Evolutionary conservation across 2,329 filamentous ascomycete genomes (phyloP).

Genomic region (Endocalyx cinctus): DNA sequence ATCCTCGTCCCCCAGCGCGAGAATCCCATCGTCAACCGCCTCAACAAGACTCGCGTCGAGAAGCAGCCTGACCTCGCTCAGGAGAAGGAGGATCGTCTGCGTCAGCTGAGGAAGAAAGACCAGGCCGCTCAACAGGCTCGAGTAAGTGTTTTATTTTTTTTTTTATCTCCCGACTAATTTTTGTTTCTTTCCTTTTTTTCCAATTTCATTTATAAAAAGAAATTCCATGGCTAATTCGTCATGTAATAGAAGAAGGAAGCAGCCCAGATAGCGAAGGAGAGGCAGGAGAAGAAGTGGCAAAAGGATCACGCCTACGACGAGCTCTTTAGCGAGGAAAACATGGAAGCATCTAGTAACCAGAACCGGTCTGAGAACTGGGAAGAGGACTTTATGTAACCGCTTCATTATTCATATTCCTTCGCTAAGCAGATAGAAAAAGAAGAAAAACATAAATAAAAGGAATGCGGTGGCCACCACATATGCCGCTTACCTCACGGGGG

Average conservation of each 20-base stretch:
- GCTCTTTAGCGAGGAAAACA: constrained; percentile 76
- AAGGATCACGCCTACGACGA: constrained; percentile 99
- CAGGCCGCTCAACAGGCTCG: constrained; percentile 56
- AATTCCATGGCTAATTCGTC: constrained; percentile 2
- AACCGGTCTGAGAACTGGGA: constrained; percentile 72
- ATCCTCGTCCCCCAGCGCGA: constrained; percentile 75
- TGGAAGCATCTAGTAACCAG: constrained; percentile 78
- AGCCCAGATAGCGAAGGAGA: constrained; percentile 66
- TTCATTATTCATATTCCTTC: neutral
- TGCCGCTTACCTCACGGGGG: too few relatives aligned
- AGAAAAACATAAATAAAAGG: constrained; percentile 3
- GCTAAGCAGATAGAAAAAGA: constrained; percentile 1
- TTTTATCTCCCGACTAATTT: neutral
- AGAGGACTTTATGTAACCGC: constrained; percentile 83
- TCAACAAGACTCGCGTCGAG: constrained; percentile 94
- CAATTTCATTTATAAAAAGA: neutral
- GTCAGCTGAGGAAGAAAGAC: constrained; percentile 68
- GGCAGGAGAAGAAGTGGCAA: constrained; percentile 86
- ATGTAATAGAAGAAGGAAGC: constrained; percentile 67
- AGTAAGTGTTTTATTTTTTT: constrained; percentile 39
- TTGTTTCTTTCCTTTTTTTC: constrained; percentile 2
- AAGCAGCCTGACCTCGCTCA: constrained; percentile 77
- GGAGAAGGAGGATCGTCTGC: constrained; percentile 74
- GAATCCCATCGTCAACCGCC: constrained; percentile 90
- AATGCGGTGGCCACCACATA: neutral